A percentile compares a stretch with the other conserved stretches of the same genome.
These are phyloP conservation scores for Globisporangium canariense DNA, from an alignment of 352 stramenopile species.

Conservation along the genomic window DNA sequence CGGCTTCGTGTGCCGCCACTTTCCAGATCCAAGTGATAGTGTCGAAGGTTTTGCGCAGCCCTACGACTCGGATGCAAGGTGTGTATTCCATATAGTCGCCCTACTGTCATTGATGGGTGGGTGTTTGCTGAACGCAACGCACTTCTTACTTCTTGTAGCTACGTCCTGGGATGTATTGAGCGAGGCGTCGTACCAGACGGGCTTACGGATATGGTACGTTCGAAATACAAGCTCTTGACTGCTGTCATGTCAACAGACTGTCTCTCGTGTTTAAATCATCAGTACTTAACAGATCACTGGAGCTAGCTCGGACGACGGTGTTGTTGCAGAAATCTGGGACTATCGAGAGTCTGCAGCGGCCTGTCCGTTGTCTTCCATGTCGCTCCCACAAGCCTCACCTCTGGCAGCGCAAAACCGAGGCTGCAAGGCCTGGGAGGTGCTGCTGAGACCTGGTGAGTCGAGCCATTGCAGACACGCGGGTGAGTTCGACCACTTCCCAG, in stretches of 20 bases:
- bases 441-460: slow-evolving; percentile 1
- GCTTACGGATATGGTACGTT: slow-evolving; percentile 49
- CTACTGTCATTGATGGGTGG: no score
- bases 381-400: slow-evolving; percentile 10
- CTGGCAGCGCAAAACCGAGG: background rate
- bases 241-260: background rate
- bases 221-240: no score
- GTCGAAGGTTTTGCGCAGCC: slow-evolving; percentile 69
- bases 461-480: background rate
- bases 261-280: background rate
- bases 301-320: slow-evolving; percentile 13
- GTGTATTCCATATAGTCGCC: background rate
- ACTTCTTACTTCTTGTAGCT: slow-evolving; percentile 24
- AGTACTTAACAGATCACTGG: slow-evolving; percentile 16
- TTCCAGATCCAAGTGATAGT: slow-evolving; percentile 42
- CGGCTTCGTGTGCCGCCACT: slow-evolving; percentile 66
- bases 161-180: slow-evolving; percentile 61
- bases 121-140: no score
- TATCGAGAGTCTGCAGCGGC: slow-evolving; percentile 22
- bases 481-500: slow-evolving; percentile 17
- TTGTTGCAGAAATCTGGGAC: slow-evolving; percentile 38
- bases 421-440: slow-evolving; percentile 4
- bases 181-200: slow-evolving; percentile 49
- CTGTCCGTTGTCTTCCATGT: slow-evolving; percentile 38
- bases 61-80: slow-evolving; percentile 69